A percentile compares a stretch with the other conserved stretches of the same genome.
phyloP scores from a whole-genome alignment of 2,329 filamentous ascomycete species.

The Claviceps pazoutovae region DNA sequence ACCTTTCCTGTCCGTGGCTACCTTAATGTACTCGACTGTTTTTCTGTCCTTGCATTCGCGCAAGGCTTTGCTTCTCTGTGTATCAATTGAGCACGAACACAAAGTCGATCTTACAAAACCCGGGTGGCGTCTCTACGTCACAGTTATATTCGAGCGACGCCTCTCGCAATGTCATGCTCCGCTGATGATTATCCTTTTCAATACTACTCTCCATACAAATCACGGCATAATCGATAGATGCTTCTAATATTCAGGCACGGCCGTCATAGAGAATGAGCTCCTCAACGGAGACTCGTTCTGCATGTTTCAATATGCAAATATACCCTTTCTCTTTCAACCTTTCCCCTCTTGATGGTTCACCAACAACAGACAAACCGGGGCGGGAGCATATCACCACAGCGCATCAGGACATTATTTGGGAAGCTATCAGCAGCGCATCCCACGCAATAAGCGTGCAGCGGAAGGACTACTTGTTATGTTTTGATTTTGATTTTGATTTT shows the following conservation, averaged over 20 bases:
- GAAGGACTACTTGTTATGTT: no score
- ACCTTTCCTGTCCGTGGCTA: neutral
- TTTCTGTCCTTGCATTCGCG: neutral
- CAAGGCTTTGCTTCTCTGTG: neutral
- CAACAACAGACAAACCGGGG: neutral
- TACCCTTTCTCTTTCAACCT: neutral
- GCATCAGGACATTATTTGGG: no score
- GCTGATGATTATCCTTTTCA: slow-evolving; percentile 1
- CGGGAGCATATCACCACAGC: no score
- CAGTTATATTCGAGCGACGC: neutral
- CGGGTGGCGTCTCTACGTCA: neutral
- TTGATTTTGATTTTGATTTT: no score
- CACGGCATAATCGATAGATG: slow-evolving; percentile 4
- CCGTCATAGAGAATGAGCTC: neutral
- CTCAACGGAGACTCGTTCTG: slow-evolving; percentile 5
- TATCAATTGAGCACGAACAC: neutral
- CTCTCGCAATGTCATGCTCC: neutral
- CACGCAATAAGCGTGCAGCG: no score
- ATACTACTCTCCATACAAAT: slow-evolving; percentile 1
- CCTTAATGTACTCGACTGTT: neutral
- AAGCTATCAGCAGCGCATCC: no score
- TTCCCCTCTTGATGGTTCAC: neutral
- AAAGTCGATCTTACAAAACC: neutral
- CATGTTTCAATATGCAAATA: neutral
- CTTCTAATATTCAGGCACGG: slow-evolving; percentile 3